Evolutionary conservation across 2,329 filamentous ascomycete species (phyloP).

Genomic region (Sporothrix dimorphospora): DNA sequence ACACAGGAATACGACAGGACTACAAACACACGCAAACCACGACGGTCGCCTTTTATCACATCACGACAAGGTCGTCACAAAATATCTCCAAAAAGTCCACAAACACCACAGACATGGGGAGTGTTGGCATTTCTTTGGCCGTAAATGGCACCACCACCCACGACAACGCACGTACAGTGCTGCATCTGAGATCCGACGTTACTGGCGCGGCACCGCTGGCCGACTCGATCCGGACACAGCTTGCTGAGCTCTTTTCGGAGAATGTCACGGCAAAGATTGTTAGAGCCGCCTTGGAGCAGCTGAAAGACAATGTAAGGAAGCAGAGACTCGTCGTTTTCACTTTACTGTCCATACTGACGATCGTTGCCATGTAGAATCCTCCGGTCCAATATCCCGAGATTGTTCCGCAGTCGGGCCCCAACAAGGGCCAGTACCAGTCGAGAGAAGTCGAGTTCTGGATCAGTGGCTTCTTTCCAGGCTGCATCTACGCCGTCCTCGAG

Average conservation of each 20-base stretch:
- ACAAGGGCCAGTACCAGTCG: constrained; percentile 16
- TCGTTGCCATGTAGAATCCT: not conserved
- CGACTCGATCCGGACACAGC: not conserved
- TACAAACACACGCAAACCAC: too few relatives aligned
- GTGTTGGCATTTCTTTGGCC: not conserved
- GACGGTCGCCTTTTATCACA: too few relatives aligned
- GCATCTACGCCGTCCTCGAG: not conserved
- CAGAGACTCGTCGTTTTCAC: not conserved
- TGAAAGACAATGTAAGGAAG: not conserved
- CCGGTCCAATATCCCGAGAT: constrained; percentile 16
- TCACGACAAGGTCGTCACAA: too few relatives aligned
- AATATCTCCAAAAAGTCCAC: too few relatives aligned
- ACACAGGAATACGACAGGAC: too few relatives aligned
- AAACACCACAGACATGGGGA: not conserved
- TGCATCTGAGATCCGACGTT: not conserved
- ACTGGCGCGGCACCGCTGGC: not conserved
- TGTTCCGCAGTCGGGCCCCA: not conserved
- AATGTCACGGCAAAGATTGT: constrained; percentile 5
- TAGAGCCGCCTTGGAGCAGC: not conserved
- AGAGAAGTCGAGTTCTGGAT: constrained; percentile 17
- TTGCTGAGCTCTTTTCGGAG: constrained; percentile 5
- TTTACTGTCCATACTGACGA: too few relatives aligned
- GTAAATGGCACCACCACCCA: not conserved
- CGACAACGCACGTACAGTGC: not conserved
- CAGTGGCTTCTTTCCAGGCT: not conserved